Evolutionary conservation across 495 filamentous ascomycete species (phyloP), one percentile per base, ranked within the genome.

Genomic region (Penicillium soppii): DNA sequence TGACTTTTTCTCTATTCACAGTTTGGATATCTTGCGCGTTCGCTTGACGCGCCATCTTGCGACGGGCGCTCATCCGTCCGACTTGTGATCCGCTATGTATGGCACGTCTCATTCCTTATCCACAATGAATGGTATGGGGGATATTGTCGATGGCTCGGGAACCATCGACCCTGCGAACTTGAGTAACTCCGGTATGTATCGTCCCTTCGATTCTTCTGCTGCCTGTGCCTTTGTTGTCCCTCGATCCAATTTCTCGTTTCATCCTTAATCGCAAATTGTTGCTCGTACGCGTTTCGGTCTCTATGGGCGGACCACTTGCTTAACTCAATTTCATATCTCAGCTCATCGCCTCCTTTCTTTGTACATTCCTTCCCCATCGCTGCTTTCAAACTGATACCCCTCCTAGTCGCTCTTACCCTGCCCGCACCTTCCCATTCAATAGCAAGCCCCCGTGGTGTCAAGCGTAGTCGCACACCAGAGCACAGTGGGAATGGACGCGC

Each of bases 391-490:
- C 70, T 73, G 69, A 73, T 70, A 50, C 62, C 61, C 59, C 58
- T 67, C 52, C 64, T 74, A 71, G 68, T 74, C 49, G 65, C 67
- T 62, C 63, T 63, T 49, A 56, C 62, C 41, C 61, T 80, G 47
- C 73, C 76, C 52, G 59, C 69, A 44, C 65, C 72, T 42, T 65
- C 75, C 19, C 64, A 69, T 64, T 61, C 75, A 56, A 63, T 68
- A 54, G 71, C 75, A 59, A 75, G 76, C 55, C 82, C 90, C 56
- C 86, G 94, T 67, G 91, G 91, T 54, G 69, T 90, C 65, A 98
- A 97, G 77, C 84, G 94, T 72, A 94, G 89, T 82, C 90, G 91
- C 50, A 96, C 94, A 45, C 92, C 91, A 59, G 89, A 95, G 58
- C 77, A 77, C 58, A 84, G 86, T 65, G 82, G 81, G 62, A 84